A percentile compares a stretch with the other conserved stretches of the same genome.
Conservation (phyloP, 345 rosid species). For the Pistacia integerrima region DNA sequence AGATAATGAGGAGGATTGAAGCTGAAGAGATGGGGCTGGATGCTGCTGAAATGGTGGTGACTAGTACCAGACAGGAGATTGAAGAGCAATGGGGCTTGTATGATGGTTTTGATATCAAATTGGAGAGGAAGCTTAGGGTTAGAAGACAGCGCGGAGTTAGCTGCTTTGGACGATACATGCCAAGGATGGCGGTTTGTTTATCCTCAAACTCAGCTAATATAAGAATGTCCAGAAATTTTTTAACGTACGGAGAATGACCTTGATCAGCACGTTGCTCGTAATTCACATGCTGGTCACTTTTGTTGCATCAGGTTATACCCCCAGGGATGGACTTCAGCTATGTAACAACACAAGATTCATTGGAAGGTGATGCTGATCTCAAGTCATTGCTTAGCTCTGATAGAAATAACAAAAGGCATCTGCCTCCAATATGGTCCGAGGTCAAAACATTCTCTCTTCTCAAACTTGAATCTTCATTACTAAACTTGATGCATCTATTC, state of each 20-base stretch:
- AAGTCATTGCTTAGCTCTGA: slow-evolving; percentile 61
- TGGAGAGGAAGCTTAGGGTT: slow-evolving; percentile 69
- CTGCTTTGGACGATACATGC: slow-evolving; percentile 66
- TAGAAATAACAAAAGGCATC: slow-evolving; percentile 57
- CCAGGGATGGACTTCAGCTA: slow-evolving; percentile 79
- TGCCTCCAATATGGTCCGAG: slow-evolving; percentile 91
- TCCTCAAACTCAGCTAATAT: not conserved
- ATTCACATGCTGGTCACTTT: not conserved
- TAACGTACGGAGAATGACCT: not conserved
- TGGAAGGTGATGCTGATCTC: slow-evolving; percentile 55
- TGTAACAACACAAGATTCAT: slow-evolving; percentile 50
- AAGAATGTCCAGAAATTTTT: not conserved
- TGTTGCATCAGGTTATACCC: slow-evolving; percentile 54
- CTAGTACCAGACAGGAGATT: slow-evolving; percentile 79
- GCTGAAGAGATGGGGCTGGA: slow-evolving; percentile 65
- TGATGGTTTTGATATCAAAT: slow-evolving; percentile 65
- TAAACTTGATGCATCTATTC: no score
- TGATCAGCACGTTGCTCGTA: no score
- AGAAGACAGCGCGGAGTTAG: slow-evolving; percentile 68
- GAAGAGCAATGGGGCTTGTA: slow-evolving; percentile 78
- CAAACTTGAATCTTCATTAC: not conserved
- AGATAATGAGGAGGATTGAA: slow-evolving; percentile 64
- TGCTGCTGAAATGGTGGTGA: slow-evolving; percentile 66
- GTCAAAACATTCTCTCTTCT: slow-evolving; percentile 30
- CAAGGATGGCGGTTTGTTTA: slow-evolving; percentile 64